phyloP scores from a whole-genome alignment of 106 monocot species.

The Dioscorea zingiberensis region DNA sequence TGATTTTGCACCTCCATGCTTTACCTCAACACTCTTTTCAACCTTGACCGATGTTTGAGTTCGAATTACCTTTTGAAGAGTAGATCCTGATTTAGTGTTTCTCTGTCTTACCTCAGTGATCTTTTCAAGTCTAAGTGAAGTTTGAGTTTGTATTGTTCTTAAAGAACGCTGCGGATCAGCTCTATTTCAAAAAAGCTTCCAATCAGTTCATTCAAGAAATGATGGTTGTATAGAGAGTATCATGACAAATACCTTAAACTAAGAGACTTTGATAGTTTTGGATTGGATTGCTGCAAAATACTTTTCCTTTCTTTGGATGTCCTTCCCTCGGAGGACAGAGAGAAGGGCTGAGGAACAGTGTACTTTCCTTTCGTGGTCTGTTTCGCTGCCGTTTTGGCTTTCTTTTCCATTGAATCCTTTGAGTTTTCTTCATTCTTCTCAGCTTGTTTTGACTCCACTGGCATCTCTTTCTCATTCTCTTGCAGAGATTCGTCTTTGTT shows the following conservation, averaged over 20 bases:
- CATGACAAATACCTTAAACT: neutral
- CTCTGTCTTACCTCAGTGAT: neutral
- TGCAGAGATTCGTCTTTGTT: no score
- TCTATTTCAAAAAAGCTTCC: neutral
- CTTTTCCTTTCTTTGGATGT: neutral
- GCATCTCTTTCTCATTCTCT: neutral
- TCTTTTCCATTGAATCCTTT: neutral
- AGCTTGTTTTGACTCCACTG: neutral
- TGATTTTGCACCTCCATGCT: neutral
- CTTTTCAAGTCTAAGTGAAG: constrained; percentile 5
- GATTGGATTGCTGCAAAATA: neutral
- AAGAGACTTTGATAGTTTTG: neutral
- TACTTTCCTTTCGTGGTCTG: no score
- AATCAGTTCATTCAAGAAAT: no score
- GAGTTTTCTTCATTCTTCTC: neutral
- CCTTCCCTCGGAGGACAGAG: no score
- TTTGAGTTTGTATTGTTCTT: neutral
- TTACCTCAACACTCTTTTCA: neutral
- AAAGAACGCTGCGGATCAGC: neutral
- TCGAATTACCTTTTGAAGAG: neutral
- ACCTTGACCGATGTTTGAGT: constrained; percentile 1
- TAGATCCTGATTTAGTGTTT: neutral
- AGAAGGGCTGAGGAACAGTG: no score
- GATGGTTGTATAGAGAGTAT: neutral
- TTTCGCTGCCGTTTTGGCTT: neutral